These are phyloP conservation scores for Mrakia hoshinonis DNA, from an alignment of 768 basidiomycete species.

Conservation along the genomic window DNA sequence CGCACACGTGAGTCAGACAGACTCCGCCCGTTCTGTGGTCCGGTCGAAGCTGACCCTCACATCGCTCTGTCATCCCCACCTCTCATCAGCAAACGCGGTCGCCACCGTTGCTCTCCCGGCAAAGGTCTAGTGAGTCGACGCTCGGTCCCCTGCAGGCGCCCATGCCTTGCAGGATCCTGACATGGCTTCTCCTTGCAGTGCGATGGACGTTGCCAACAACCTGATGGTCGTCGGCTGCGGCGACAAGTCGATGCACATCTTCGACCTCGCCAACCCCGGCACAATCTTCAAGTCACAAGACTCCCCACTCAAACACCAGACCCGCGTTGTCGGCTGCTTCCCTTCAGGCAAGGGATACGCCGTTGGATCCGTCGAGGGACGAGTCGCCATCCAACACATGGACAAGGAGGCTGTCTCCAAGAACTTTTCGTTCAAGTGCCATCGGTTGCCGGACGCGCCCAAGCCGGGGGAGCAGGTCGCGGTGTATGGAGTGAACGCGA, in stretches of 20 bases:
- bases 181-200: neutral
- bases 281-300: constrained; percentile 40
- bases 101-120: constrained; percentile 2
- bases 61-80: neutral
- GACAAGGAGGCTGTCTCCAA: constrained; percentile 39
- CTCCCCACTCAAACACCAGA: constrained; percentile 91
- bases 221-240: constrained; percentile 15
- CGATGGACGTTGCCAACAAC: neutral
- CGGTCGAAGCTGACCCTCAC: neutral
- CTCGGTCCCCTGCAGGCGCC: neutral
- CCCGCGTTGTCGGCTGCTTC: constrained; percentile 74
- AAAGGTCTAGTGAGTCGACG: neutral
- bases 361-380: constrained; percentile 48
- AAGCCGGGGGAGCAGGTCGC: constrained; percentile 18
- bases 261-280: constrained; percentile 15
- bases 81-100: neutral
- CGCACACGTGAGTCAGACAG: constrained; percentile 10
- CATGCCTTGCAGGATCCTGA: neutral
- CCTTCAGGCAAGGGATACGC: constrained; percentile 53
- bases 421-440: constrained; percentile 78
- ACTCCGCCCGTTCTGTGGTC: neutral
- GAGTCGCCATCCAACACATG: constrained; percentile 77
- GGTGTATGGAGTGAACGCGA: constrained; percentile 56
- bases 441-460: constrained; percentile 31
- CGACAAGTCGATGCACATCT: constrained; percentile 2